Evolutionary conservation across 1,139 yeast genomes (phyloP).

Genomic region (Scheffersomyces stambukii): DNA sequence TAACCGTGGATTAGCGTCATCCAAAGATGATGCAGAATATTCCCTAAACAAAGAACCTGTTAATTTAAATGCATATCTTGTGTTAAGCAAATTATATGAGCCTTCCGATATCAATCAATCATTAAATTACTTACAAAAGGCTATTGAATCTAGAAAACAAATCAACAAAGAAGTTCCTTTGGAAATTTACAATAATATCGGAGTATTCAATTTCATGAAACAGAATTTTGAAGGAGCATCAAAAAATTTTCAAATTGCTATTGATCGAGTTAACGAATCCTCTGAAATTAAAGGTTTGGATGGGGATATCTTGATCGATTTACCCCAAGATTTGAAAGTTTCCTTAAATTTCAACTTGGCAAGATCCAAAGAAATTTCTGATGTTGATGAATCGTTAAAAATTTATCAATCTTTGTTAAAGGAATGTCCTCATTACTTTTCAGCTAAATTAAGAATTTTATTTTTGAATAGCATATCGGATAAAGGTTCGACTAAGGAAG

Average conservation of each 20-base stretch:
- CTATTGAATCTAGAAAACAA: conserved; percentile 48
- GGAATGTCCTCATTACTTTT: conserved; percentile 66
- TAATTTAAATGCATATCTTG: conserved; percentile 62
- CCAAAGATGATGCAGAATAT: conserved; percentile 21
- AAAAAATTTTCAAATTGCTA: conserved; percentile 48
- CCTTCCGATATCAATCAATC: conserved; percentile 55
- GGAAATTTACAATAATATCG: conserved; percentile 77
- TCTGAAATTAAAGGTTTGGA: conserved; percentile 13
- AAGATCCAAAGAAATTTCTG: conserved; percentile 51
- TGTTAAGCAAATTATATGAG: conserved; percentile 68
- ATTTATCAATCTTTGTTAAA: conserved; percentile 54
- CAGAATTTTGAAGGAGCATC: conserved; percentile 47
- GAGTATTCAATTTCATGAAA: conserved; percentile 73
- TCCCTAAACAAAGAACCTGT: conserved; percentile 54
- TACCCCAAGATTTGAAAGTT: conserved; percentile 33
- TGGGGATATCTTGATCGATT: conserved; percentile 23
- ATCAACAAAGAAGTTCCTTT: conserved; percentile 52
- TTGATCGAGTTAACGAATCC: conserved; percentile 17
- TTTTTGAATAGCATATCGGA: conserved; percentile 44
- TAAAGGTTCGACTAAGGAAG: conserved; percentile 30
- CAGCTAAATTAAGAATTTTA: conserved; percentile 70
- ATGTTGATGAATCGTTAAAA: conserved; percentile 42
- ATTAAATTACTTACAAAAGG: conserved; percentile 52
- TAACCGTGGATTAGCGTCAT: conserved; percentile 34
- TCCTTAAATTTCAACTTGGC: conserved; percentile 62